Base-by-base conservation (phyloP, 2,329 filamentous ascomycete species). In the Aureobasidium uvarum region DNA sequence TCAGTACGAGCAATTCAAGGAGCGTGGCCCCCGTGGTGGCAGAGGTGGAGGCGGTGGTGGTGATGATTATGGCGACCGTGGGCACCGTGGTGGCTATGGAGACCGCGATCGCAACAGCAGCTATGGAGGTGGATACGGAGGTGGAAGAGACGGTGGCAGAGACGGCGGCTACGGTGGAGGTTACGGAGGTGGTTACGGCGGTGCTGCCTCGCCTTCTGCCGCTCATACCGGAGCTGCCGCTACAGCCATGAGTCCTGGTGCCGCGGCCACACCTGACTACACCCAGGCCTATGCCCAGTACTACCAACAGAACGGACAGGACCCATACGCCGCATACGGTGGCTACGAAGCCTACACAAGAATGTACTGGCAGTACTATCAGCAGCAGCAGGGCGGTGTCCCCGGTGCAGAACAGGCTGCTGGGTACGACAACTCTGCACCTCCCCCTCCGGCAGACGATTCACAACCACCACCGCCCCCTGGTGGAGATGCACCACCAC, bases 1-100 rank as follows among this genome's bases (percentile, higher is more conserved):
- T 68, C 89, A 96, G 75, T 98, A 97, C 75, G 90, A 97, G 74
- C 71, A 89, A 54, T 96, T 94, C 83, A 98, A 97, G 79, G 86
- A 86, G 70, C 83, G 84, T 56, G 83, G 85, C 68, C 82, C 83
- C 31, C 77, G 79, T 68, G 77, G 77, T 36, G 75, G 77, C 36
- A 77, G 78, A 41, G 75, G 78, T 25, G 74, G 75, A 16, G 72
- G 72, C 46, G 70, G 74, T 28, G 77, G 76, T 46, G 76, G 78
- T 50, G 77, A 77, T 46, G 77, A 74, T 66, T 72, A 76, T 58
- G 76, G 76, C 69, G 76, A 79, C 65, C 74, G 78, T 38, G 74
- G 75, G n/a, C 72, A 72, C 51, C 69, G 72, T 50, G 72, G 74
- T 45, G 76, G 74, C 64, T 76, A 75, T 52, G 77, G 78, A 50